Percentiles rank a stretch among this genome's conserved stretches.
These are phyloP conservation scores for Yamadazyma diddensiae DNA, from an alignment of 1,139 yeast species.

Conservation along the genomic window DNA sequence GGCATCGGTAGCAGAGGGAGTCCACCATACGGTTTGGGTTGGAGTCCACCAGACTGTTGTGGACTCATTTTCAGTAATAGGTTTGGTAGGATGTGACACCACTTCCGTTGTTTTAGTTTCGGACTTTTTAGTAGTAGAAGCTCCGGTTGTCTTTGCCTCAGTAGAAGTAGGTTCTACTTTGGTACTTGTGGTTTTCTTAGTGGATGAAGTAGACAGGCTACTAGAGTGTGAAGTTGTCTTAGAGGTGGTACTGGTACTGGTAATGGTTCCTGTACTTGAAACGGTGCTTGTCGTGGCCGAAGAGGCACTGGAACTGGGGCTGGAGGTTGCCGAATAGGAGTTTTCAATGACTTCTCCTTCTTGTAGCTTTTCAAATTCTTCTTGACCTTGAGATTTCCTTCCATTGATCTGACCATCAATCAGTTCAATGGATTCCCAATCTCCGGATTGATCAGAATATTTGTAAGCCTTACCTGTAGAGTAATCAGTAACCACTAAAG, in stretches of 20 bases:
- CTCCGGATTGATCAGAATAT: constrained; percentile 64
- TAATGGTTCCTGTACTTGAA: constrained; percentile 2
- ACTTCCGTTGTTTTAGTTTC: constrained; percentile 1
- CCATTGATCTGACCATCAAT: constrained; percentile 64
- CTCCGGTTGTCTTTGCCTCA: constrained; percentile 4
- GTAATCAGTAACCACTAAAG: constrained; percentile 67
- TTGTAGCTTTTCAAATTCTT: constrained; percentile 44
- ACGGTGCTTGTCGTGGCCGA: constrained; percentile 3
- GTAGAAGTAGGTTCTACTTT: constrained; percentile 3
- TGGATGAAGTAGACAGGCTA: constrained; percentile 1
- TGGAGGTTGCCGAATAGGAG: constrained; percentile 4
- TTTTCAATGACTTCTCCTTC: constrained; percentile 15
- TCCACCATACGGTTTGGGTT: constrained; percentile 8
- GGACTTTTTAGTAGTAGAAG: constrained; percentile 4
- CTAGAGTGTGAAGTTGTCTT: constrained; percentile 1
- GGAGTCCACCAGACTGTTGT: constrained; percentile 12
- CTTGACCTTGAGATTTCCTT: constrained; percentile 46
- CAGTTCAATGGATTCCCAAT: constrained; percentile 66
- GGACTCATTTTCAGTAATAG: constrained; percentile 3
- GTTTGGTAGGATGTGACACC: not conserved
- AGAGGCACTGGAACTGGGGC: constrained; percentile 2
- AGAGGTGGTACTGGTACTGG: constrained; percentile 4
- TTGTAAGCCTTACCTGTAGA: constrained; percentile 71
- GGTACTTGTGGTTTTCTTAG: too few relatives aligned
- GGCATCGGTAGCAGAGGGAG: constrained; percentile 5